Percentiles rank a stretch among this genome's conserved stretches.
Evolutionary conservation across 2,329 filamentous ascomycete genomes (phyloP).

Genomic region (Fusarium tupiense): DNA sequence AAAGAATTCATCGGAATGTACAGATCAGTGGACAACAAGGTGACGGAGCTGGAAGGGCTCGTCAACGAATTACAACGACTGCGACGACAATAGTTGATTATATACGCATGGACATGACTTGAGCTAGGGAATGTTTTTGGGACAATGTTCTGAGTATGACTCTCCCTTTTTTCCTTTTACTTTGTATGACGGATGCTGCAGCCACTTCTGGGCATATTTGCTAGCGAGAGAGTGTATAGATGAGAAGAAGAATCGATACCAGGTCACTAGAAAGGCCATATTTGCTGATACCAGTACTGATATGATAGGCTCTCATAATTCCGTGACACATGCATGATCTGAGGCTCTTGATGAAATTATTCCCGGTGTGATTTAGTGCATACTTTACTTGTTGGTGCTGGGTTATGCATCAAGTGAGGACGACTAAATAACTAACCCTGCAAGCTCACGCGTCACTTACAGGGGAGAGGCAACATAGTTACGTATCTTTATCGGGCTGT

Average conservation of each 20-base stretch:
- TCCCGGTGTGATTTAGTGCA: background rate
- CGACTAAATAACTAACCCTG: background rate
- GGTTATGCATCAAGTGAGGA: conserved; percentile 15
- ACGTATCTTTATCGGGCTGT: conserved; percentile 7
- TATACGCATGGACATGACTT: conserved; percentile 6
- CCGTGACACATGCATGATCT: background rate
- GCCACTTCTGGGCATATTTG: background rate
- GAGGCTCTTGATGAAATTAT: background rate
- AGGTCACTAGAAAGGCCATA: background rate
- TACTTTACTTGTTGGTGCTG: background rate
- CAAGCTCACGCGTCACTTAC: conserved; percentile 5
- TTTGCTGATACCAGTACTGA: background rate
- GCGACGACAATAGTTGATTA: conserved; percentile 28
- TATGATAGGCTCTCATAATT: background rate
- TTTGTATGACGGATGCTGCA: conserved; percentile 17
- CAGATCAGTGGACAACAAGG: conserved; percentile 58
- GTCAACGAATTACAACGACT: conserved; percentile 49
- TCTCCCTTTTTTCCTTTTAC: conserved; percentile 2
- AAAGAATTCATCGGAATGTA: conserved; percentile 65
- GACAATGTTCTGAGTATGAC: conserved; percentile 17
- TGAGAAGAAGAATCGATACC: background rate
- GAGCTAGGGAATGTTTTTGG: background rate
- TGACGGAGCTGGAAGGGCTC: conserved; percentile 51
- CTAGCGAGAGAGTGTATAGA: background rate
- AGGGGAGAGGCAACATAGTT: conserved; percentile 13